Conservation (phyloP, 805 yeast species). For the Hanseniaspora osmophila region DNA sequence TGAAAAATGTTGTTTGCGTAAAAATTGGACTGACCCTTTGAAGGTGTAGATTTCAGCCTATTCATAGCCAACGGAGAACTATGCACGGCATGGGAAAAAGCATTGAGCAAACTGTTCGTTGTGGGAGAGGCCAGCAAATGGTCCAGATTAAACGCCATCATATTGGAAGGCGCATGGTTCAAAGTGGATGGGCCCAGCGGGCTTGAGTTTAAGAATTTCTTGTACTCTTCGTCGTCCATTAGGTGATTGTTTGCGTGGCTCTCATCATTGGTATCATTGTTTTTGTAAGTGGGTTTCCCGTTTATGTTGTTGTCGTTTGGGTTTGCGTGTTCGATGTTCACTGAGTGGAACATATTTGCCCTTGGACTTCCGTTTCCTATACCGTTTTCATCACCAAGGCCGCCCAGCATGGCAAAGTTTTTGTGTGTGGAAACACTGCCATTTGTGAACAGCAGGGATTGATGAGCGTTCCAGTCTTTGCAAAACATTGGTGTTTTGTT, state of each 20-base stretch:
- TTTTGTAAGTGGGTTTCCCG: neutral
- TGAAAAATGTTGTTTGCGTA: neutral
- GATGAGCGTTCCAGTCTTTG: neutral
- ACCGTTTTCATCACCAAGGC: neutral
- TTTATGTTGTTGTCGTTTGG: no score
- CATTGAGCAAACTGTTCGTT: constrained; percentile 4
- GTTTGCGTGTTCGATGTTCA: no score
- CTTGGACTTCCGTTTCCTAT: neutral
- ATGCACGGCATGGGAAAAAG: constrained; percentile 5
- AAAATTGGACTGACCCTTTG: neutral
- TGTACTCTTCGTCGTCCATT: neutral
- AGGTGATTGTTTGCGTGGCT: neutral
- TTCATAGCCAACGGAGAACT: constrained; percentile 4
- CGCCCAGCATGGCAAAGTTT: neutral
- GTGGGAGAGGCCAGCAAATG: constrained; percentile 3
- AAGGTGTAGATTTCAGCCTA: neutral
- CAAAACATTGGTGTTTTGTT: neutral
- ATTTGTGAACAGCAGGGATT: neutral
- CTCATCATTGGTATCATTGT: neutral
- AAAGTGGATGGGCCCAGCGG: neutral
- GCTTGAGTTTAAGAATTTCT: neutral
- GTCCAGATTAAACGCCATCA: constrained; percentile 4
- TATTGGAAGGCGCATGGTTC: neutral
- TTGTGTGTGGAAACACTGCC: no score
- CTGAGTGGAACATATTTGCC: no score